Conservation (phyloP, 768 basidiomycete genomes). For the Gymnopilus junonius region DNA sequence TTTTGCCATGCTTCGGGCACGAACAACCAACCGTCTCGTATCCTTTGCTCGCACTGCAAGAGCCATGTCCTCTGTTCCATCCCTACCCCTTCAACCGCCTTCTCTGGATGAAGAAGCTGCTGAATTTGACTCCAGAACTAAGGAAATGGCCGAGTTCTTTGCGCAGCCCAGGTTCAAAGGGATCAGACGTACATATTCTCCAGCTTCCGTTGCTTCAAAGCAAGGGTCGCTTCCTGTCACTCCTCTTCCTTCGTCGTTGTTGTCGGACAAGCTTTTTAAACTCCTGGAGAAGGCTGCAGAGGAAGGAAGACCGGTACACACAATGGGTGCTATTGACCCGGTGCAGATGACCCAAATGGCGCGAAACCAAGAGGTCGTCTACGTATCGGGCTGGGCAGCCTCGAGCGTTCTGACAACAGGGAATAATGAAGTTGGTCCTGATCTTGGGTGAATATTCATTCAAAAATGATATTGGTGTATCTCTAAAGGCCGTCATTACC, state of each 20-base stretch:
- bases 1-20: slow-evolving; percentile 34
- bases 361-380: slow-evolving; percentile 80
- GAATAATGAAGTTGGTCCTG: slow-evolving; percentile 91
- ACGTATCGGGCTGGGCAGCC: slow-evolving; percentile 92
- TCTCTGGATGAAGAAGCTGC: slow-evolving; percentile 59
- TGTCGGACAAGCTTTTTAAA: slow-evolving; percentile 84
- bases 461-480: neutral
- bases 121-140: slow-evolving; percentile 63
- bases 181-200: slow-evolving; percentile 80
- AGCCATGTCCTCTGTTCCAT: slow-evolving; percentile 44
- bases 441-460: slow-evolving; percentile 71
- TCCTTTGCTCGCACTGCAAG: slow-evolving; percentile 32
- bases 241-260: slow-evolving; percentile 75
- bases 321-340: slow-evolving; percentile 93
- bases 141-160: slow-evolving; percentile 75
- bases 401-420: slow-evolving; percentile 88
- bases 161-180: slow-evolving; percentile 69
- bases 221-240: slow-evolving; percentile 85
- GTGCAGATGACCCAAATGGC: slow-evolving; percentile 97
- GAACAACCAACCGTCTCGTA: slow-evolving; percentile 28
- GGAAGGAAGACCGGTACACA: slow-evolving; percentile 76
- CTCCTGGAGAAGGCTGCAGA: slow-evolving; percentile 65
- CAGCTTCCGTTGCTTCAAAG: slow-evolving; percentile 82
- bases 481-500: neutral
- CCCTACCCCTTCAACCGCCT: slow-evolving; percentile 63